Percentiles rank a stretch among this genome's conserved stretches.
phyloP scores from a whole-genome alignment of 164 flowering plant genomes.

The Stephania cephalantha region DNA sequence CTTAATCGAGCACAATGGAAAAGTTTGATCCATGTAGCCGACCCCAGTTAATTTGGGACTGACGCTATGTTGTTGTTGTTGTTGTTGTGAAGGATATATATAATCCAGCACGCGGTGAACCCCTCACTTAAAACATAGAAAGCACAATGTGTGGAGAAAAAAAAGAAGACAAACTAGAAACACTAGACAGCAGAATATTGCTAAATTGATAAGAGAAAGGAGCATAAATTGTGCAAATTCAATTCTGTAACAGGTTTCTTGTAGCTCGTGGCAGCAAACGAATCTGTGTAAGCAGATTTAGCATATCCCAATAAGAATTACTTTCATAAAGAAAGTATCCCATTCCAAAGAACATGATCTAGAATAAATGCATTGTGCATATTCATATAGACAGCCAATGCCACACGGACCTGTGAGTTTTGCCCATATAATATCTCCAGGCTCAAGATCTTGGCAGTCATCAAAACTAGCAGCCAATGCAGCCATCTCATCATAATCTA shows the following conservation, averaged over 20 bases:
- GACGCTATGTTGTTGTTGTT: too few relatives aligned
- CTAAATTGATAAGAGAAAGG: background rate
- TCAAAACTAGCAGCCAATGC: conserved; percentile 84
- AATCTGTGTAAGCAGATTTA: background rate
- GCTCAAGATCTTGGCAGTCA: conserved; percentile 66
- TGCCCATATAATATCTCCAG: conserved; percentile 94
- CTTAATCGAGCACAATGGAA: too few relatives aligned
- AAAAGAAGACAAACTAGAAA: background rate
- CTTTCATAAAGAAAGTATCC: background rate
- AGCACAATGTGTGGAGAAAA: background rate
- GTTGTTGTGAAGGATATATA: background rate
- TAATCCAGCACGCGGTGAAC: background rate
- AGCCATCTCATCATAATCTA: conserved; percentile 71
- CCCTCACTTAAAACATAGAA: background rate
- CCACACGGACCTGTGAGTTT: conserved; percentile 70
- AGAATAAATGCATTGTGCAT: background rate
- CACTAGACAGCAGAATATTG: background rate
- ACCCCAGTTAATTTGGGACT: too few relatives aligned
- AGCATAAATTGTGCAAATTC: background rate
- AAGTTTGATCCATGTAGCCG: too few relatives aligned
- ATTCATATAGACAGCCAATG: background rate
- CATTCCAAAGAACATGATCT: background rate
- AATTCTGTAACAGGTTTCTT: background rate
- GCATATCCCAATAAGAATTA: background rate
- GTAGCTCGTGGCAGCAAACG: background rate